Percentiles rank a stretch among this genome's conserved stretches.
Conservation (phyloP, 2,329 filamentous ascomycete genomes). For the Monosporascus sp. region DNA sequence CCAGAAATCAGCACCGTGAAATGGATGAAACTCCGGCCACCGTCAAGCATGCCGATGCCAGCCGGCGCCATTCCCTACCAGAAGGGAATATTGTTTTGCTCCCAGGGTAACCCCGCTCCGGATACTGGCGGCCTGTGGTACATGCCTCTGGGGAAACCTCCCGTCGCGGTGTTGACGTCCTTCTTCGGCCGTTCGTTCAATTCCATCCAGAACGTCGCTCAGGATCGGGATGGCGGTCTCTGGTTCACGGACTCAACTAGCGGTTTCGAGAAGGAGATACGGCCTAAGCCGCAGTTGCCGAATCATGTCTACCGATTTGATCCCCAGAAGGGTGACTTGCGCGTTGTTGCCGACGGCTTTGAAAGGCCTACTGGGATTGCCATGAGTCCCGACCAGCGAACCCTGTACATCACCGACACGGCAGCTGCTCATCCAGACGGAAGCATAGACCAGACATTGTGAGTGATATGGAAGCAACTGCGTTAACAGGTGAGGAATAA, state of each 20-base stretch:
- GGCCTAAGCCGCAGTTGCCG: constrained; percentile 38
- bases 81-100: constrained; percentile 36
- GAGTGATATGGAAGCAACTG: neutral
- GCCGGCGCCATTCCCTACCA: constrained; percentile 36
- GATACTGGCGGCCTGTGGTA: constrained; percentile 24
- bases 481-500: neutral
- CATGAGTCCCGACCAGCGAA: constrained; percentile 32
- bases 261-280: constrained; percentile 40
- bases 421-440: constrained; percentile 26
- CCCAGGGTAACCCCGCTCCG: constrained; percentile 29
- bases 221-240: constrained; percentile 33
- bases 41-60: constrained; percentile 39
- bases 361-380: constrained; percentile 37
- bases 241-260: constrained; percentile 47
- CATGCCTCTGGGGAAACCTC: constrained; percentile 28
- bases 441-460: constrained; percentile 24
- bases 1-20: constrained; percentile 25
- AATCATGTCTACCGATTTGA: constrained; percentile 44
- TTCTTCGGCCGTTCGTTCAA: constrained; percentile 44
- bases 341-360: constrained; percentile 44
- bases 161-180: constrained; percentile 32
- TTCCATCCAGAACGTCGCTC: constrained; percentile 38
- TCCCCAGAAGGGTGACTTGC: constrained; percentile 33
- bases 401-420: constrained; percentile 39
- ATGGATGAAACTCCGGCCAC: constrained; percentile 39